Percentiles rank a stretch among this genome's conserved stretches.
phyloP scores from a whole-genome alignment of 768 basidiomycete species.

The Phylloporus arenicola region DNA sequence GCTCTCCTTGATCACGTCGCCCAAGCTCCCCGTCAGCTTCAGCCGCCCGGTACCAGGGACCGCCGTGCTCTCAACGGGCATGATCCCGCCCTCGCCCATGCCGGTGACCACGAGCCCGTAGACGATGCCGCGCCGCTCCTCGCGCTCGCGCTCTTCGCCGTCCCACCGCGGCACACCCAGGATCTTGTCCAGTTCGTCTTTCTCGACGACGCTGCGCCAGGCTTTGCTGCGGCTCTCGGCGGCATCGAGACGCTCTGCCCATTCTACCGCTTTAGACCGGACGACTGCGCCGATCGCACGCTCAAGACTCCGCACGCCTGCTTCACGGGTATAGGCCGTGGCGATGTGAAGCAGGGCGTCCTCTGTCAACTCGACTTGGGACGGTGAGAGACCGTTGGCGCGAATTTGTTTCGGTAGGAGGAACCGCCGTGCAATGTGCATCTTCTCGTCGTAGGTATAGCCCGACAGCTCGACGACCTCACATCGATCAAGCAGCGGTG shows the following conservation, averaged over 20 bases:
- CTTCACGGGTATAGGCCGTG: conserved; percentile 82
- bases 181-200: conserved; percentile 74
- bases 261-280: conserved; percentile 89
- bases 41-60: conserved; percentile 72
- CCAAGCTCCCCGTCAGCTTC: conserved; percentile 78
- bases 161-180: conserved; percentile 79
- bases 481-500: conserved; percentile 84
- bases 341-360: conserved; percentile 67
- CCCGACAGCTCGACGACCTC: conserved; percentile 82
- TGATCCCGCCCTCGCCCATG: conserved; percentile 77
- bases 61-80: conserved; percentile 79
- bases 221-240: conserved; percentile 22
- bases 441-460: conserved; percentile 88
- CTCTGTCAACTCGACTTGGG: conserved; percentile 62
- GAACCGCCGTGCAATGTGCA: conserved; percentile 82
- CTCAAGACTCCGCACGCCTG: conserved; percentile 88
- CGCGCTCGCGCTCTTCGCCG: conserved; percentile 71
- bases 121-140: conserved; percentile 69
- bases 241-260: conserved; percentile 55
- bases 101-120: conserved; percentile 88
- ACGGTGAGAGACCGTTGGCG: conserved; percentile 65
- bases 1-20: conserved; percentile 90
- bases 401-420: conserved; percentile 83
- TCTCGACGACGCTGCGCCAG: conserved; percentile 60
- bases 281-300: conserved; percentile 84